phyloP scores from a whole-genome alignment of 768 basidiomycete species.

The Terana coerulea region DNA sequence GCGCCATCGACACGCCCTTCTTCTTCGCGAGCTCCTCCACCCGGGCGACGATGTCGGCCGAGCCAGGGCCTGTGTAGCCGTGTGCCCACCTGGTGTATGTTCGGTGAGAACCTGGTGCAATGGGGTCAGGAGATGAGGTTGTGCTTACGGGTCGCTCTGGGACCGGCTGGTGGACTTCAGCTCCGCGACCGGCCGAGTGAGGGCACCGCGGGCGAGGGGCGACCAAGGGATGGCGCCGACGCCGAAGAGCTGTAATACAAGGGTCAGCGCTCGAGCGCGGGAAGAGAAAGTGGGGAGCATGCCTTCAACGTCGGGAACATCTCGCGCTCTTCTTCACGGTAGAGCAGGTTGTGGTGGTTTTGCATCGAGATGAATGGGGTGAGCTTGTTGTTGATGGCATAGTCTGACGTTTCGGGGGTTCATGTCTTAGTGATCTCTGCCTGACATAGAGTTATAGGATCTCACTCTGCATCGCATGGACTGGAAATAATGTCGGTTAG shows the following conservation, averaged over 20 bases:
- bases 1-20: constrained; percentile 38
- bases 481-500: constrained; percentile 8
- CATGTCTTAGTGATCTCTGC: background rate
- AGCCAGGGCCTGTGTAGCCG: constrained; percentile 10
- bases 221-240: constrained; percentile 36
- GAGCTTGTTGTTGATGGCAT: constrained; percentile 33
- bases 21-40: constrained; percentile 41
- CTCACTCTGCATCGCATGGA: constrained; percentile 32
- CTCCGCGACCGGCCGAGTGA: constrained; percentile 23
- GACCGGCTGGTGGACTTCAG: constrained; percentile 1
- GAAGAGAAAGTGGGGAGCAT: constrained; percentile 3
- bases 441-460: background rate
- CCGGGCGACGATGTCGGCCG: constrained; percentile 5
- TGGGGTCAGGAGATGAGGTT: too few relatives aligned
- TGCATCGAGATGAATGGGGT: constrained; percentile 65
- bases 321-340: constrained; percentile 57
- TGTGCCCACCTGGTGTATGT: too few relatives aligned
- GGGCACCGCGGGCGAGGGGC: constrained; percentile 31
- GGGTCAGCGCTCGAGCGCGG: too few relatives aligned
- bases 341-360: constrained; percentile 53
- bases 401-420: too few relatives aligned
- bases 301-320: constrained; percentile 46
- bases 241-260: constrained; percentile 19
- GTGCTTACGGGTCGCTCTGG: constrained; percentile 17
- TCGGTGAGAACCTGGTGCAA: too few relatives aligned